A percentile compares a stretch with the other conserved stretches of the same genome.
These are phyloP conservation scores for Solanum habrochaites DNA, from an alignment of 257 asterid genomes.

Conservation along the genomic window DNA sequence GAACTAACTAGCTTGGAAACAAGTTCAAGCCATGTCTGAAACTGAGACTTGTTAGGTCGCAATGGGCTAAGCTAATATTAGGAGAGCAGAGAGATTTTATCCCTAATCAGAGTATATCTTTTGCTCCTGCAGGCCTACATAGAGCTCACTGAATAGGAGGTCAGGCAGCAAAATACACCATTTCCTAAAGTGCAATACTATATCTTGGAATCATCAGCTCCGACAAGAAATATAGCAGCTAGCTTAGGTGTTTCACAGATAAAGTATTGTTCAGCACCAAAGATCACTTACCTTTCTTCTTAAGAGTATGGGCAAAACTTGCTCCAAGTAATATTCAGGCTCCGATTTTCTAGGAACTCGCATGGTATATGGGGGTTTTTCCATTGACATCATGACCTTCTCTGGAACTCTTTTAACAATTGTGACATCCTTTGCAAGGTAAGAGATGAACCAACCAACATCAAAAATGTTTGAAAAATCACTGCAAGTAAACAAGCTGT, in stretches of 20 bases:
- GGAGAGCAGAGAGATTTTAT: not conserved
- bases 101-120: not conserved
- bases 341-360: conserved; percentile 98
- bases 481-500: conserved; percentile 40
- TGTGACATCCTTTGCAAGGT: conserved; percentile 80
- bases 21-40: not conserved
- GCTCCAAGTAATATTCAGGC: conserved; percentile 90
- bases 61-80: not conserved
- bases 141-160: not conserved
- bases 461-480: conserved; percentile 83
- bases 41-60: not conserved
- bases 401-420: conserved; percentile 90
- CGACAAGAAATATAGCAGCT: not conserved
- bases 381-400: conserved; percentile 97
- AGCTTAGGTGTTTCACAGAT: not conserved
- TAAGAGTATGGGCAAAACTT: conserved; percentile 82
- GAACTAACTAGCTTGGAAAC: not conserved
- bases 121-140: not conserved
- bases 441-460: conserved; percentile 91
- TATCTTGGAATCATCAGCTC: not conserved
- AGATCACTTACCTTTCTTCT: conserved; percentile 85
- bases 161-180: not conserved
- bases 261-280: not conserved
- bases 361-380: conserved; percentile 97
- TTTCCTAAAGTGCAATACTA: not conserved